These are phyloP conservation scores for Catharanthus roseus DNA, from an alignment of 257 asterid genomes.

Conservation along the genomic window DNA sequence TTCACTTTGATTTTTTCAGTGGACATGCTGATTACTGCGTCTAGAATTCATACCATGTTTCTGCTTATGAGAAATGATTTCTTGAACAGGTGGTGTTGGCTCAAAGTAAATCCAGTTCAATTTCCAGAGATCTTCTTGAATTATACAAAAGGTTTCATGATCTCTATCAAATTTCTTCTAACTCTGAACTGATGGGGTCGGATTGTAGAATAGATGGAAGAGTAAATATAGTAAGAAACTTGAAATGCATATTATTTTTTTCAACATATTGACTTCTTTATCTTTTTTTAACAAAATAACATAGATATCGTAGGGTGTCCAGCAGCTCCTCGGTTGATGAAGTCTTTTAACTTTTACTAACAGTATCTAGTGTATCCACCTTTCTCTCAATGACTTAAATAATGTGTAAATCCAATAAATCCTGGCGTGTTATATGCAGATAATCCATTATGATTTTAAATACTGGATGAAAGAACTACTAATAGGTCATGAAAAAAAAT, in stretches of 20 bases:
- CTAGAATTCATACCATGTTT: constrained; percentile 1
- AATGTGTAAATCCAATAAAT: too few species aligned
- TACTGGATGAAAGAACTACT: too few species aligned
- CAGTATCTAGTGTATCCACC: too few species aligned
- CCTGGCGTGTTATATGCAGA: too few species aligned
- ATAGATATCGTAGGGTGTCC: too few species aligned
- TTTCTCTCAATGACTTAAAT: too few species aligned
- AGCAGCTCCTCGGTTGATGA: too few species aligned
- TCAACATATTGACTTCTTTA: not conserved
- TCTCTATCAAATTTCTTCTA: constrained; percentile 5
- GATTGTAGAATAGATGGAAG: not conserved
- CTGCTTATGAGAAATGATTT: constrained; percentile 1
- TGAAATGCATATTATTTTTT: too few species aligned
- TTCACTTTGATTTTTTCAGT: not conserved
- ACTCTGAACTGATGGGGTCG: constrained; percentile 2
- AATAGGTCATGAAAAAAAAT: too few species aligned
- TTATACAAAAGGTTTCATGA: constrained; percentile 67
- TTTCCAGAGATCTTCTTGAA: constrained; percentile 60
- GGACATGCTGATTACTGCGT: constrained; percentile 8
- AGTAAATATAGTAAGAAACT: not conserved
- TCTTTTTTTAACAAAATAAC: too few species aligned
- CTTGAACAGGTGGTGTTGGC: constrained; percentile 36
- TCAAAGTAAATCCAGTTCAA: constrained; percentile 29
- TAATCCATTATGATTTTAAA: too few species aligned
- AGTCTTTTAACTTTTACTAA: too few species aligned